A percentile compares a stretch with the other conserved stretches of the same genome.
phyloP scores from a whole-genome alignment of 2,329 filamentous ascomycete species.

The Alternaria sp. region DNA sequence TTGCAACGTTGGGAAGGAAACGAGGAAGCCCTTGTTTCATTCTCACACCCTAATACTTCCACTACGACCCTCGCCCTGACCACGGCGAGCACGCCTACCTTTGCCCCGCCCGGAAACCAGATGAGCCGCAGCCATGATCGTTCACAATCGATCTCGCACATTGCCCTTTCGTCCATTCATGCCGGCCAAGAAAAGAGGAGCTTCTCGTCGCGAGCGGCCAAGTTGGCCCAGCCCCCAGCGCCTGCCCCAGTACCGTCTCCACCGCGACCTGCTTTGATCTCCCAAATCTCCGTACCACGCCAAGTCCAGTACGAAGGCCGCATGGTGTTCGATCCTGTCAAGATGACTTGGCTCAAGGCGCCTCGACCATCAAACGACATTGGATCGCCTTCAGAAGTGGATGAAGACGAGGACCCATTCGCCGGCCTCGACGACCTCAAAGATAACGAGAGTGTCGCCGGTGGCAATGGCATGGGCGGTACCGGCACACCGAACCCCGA shows the following conservation, averaged over 20 bases:
- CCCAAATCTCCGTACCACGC: constrained; percentile 79
- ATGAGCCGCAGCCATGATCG: constrained; percentile 41
- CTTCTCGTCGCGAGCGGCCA: constrained; percentile 44
- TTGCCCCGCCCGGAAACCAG: constrained; percentile 41
- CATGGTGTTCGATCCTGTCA: constrained; percentile 97
- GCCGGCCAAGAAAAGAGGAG: constrained; percentile 46
- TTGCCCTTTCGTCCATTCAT: constrained; percentile 39
- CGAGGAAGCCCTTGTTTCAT: constrained; percentile 80
- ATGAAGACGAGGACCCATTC: constrained; percentile 92
- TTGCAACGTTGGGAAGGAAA: constrained; percentile 96
- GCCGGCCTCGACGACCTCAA: constrained; percentile 93
- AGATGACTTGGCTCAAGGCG: constrained; percentile 97
- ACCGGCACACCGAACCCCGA: constrained; percentile 28
- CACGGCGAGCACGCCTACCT: constrained; percentile 49
- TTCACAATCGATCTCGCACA: constrained; percentile 53
- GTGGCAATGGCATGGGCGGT: constrained; percentile 29
- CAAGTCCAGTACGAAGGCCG: constrained; percentile 94
- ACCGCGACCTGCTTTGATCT: constrained; percentile 79
- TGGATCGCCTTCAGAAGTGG: constrained; percentile 61
- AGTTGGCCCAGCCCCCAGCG: constrained; percentile 42
- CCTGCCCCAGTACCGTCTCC: constrained; percentile 57
- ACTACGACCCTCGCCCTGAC: constrained; percentile 50
- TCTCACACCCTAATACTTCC: constrained; percentile 63
- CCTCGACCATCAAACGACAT: constrained; percentile 43
- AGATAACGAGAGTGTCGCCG: constrained; percentile 59